A percentile compares a stretch with the other conserved stretches of the same genome.
These are phyloP conservation scores for Nothophytophthora sp. DNA, from an alignment of 352 stramenopile genomes.

Conservation along the genomic window DNA sequence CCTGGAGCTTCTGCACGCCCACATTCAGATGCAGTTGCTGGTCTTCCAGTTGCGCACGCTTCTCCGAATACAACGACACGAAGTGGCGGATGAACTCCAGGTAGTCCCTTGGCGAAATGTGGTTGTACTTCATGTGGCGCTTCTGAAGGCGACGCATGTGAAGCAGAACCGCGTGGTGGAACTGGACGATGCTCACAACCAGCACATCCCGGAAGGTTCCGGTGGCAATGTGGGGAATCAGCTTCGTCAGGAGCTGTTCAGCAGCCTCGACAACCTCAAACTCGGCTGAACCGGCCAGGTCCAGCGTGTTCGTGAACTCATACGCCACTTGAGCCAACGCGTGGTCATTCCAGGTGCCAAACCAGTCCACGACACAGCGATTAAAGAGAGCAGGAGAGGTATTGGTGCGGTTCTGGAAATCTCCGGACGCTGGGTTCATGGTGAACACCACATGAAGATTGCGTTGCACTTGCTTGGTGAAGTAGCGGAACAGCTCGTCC, in stretches of 20 bases:
- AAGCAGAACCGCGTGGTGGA: conserved; percentile 83
- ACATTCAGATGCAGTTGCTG: conserved; percentile 99
- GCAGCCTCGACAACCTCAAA: conserved; percentile 58
- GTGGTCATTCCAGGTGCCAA: conserved; percentile 98
- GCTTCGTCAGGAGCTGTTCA: conserved; percentile 42
- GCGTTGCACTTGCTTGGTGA: conserved; percentile 97
- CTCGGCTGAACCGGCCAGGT: conserved; percentile 91
- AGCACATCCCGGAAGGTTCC: conserved; percentile 79
- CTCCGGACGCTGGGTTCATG: conserved; percentile 99
- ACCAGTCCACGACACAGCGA: conserved; percentile 99
- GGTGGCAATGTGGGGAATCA: conserved; percentile 74
- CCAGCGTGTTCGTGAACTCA: conserved; percentile 96
- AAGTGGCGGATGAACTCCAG: conserved; percentile 94
- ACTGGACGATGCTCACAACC: conserved; percentile 85
- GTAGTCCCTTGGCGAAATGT: conserved; percentile 92
- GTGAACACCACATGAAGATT: conserved; percentile 99
- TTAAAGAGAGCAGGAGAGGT: conserved; percentile 99
- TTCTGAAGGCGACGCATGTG: conserved; percentile 88
- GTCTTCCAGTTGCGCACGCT: conserved; percentile 92
- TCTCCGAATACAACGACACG: conserved; percentile 90
- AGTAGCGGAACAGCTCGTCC: conserved; percentile 96
- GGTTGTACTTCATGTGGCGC: conserved; percentile 87
- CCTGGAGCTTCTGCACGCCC: conserved; percentile 97
- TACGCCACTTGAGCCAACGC: conserved; percentile 98
- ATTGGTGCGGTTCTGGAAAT: conserved; percentile 97